Evolutionary conservation across 73 alveolate species (phyloP).

Genomic region (Tetrahymena thermophila): DNA sequence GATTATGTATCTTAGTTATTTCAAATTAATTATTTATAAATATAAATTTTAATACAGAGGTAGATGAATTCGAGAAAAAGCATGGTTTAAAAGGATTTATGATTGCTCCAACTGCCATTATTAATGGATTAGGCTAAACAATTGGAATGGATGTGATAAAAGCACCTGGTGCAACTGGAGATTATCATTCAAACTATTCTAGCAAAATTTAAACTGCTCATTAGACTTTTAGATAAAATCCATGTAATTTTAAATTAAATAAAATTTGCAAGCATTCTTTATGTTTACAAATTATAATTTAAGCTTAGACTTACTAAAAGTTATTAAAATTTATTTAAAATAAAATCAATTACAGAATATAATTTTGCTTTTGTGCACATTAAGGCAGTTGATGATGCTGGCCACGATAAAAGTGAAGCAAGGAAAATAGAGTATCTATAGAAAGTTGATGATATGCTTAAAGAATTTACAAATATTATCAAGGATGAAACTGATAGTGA

Average conservation of each 20-base stretch:
- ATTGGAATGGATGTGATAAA: constrained; percentile 54
- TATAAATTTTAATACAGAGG: constrained; percentile 4
- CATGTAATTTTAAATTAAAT: background rate
- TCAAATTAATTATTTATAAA: background rate
- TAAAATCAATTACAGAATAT: background rate
- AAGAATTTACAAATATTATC: constrained; percentile 7
- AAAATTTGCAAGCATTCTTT: too few relatives aligned
- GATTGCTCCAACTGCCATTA: constrained; percentile 86
- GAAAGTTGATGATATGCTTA: constrained; percentile 50
- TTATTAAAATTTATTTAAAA: too few relatives aligned
- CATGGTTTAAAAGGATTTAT: constrained; percentile 60
- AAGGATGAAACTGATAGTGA: constrained; percentile 15
- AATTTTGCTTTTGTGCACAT: constrained; percentile 76
- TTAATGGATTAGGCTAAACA: constrained; percentile 65
- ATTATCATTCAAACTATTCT: constrained; percentile 54
- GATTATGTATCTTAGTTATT: constrained; percentile 15
- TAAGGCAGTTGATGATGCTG: constrained; percentile 80
- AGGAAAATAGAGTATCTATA: constrained; percentile 52
- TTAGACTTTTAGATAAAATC: constrained; percentile 17
- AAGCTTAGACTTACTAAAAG: too few relatives aligned
- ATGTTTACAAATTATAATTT: too few relatives aligned
- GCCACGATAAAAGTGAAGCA: constrained; percentile 61
- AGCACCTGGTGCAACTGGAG: constrained; percentile 85
- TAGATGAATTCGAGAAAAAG: constrained; percentile 38
- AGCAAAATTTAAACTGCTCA: constrained; percentile 55